Evolutionary conservation across 768 basidiomycete species (phyloP).

Genomic region (Hemileccinum rubropunctum): DNA sequence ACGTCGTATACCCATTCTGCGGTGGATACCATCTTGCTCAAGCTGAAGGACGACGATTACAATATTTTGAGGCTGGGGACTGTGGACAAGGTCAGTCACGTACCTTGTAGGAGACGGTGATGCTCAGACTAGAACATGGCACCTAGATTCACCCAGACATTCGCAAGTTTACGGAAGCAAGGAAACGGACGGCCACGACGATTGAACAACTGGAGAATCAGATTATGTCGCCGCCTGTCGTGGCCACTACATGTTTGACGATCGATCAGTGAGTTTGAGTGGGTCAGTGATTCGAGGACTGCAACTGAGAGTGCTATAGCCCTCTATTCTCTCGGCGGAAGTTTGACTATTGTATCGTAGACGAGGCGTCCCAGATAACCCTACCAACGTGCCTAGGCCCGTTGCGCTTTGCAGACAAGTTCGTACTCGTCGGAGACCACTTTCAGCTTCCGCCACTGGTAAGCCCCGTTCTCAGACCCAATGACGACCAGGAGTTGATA

Average conservation of each 20-base stretch:
- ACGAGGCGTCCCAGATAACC: slow-evolving; percentile 97
- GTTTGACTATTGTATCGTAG: slow-evolving; percentile 97
- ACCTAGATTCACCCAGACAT: slow-evolving; percentile 80
- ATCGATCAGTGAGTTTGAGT: slow-evolving; percentile 79
- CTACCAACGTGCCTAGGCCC: slow-evolving; percentile 95
- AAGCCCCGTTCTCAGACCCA: slow-evolving; percentile 14
- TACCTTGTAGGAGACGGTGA: not conserved
- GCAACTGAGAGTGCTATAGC: slow-evolving; percentile 38
- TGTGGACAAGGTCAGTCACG: slow-evolving; percentile 69
- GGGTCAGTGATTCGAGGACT: not conserved
- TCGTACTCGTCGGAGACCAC: slow-evolving; percentile 96
- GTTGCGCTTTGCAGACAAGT: slow-evolving; percentile 83
- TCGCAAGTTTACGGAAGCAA: slow-evolving; percentile 64
- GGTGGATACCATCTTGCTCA: slow-evolving; percentile 93
- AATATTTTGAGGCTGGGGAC: slow-evolving; percentile 85
- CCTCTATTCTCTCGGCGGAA: slow-evolving; percentile 78
- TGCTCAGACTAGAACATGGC: slow-evolving; percentile 1
- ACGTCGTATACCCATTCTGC: slow-evolving; percentile 97
- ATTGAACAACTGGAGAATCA: slow-evolving; percentile 83
- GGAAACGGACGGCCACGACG: slow-evolving; percentile 52
- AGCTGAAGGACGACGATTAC: slow-evolving; percentile 68
- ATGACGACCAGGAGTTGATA: not conserved
- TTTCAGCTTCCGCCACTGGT: slow-evolving; percentile 96
- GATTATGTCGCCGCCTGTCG: slow-evolving; percentile 85
- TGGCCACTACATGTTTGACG: slow-evolving; percentile 93